These are phyloP conservation scores for Paramecium caudatum DNA, from an alignment of 73 alveolate species.

Conservation along the genomic window DNA sequence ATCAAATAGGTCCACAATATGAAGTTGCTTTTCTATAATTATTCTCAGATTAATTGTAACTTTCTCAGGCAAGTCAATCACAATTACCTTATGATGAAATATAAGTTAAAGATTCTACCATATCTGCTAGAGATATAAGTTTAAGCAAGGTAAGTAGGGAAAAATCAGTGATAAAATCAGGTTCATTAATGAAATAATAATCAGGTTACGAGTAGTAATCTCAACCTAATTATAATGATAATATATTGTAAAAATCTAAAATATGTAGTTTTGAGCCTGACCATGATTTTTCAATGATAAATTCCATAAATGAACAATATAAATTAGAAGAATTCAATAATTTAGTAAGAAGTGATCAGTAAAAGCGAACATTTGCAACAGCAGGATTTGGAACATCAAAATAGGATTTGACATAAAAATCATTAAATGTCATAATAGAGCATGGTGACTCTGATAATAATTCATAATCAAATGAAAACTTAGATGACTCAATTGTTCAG, in stretches of 20 bases:
- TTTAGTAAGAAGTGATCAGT: background rate
- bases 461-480: conserved; percentile 7
- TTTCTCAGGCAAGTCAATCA: conserved; percentile 21
- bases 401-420: background rate
- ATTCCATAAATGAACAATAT: background rate
- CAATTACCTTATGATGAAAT: conserved; percentile 46
- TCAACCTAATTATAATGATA: background rate
- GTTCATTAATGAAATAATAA: conserved; percentile 62
- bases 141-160: conserved; percentile 33
- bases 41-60: conserved; percentile 8
- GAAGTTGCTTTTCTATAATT: background rate
- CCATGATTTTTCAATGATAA: conserved; percentile 4
- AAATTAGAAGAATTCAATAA: background rate
- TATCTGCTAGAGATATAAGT: conserved; percentile 4
- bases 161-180: conserved; percentile 26
- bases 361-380: conserved; percentile 57
- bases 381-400: conserved; percentile 61
- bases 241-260: background rate
- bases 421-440: conserved; percentile 7
- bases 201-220: conserved; percentile 30
- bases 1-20: background rate
- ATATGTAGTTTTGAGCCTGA: conserved; percentile 30
- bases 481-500: background rate
- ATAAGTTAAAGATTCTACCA: background rate
- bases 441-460: conserved; percentile 5